A percentile compares a stretch with the other conserved stretches of the same genome.
Evolutionary conservation across 805 yeast species (phyloP).

Genomic region (Teunomyces cretensis): DNA sequence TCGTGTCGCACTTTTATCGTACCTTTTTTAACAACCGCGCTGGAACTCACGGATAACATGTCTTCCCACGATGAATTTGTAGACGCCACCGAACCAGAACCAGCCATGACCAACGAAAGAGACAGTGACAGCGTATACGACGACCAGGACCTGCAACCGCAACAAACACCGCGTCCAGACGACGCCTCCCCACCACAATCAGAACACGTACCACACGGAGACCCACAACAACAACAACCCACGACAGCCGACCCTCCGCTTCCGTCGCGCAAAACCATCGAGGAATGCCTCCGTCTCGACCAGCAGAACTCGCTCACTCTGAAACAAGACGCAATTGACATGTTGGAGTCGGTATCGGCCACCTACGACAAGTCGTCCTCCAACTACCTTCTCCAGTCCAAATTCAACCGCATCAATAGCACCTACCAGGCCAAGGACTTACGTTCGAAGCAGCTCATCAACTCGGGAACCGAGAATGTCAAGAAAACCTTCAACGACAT

Average conservation of each 20-base stretch:
- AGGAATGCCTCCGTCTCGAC: slow-evolving; percentile 21
- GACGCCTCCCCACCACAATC: not conserved
- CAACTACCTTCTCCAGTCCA: slow-evolving; percentile 58
- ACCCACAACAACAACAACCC: not conserved
- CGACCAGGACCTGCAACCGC: not conserved
- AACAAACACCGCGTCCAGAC: not conserved
- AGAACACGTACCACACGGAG: not conserved
- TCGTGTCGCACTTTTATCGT: not conserved
- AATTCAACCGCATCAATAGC: slow-evolving; percentile 55
- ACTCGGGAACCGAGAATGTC: slow-evolving; percentile 38
- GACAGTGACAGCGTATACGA: not conserved
- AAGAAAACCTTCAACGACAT: slow-evolving; percentile 47
- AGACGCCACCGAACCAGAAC: slow-evolving; percentile 15
- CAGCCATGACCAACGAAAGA: not conserved
- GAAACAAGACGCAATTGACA: slow-evolving; percentile 8
- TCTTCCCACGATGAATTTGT: slow-evolving; percentile 23
- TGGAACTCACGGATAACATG: slow-evolving; percentile 7
- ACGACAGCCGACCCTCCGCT: slow-evolving; percentile 22
- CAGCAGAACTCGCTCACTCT: slow-evolving; percentile 17
- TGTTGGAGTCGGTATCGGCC: slow-evolving; percentile 14
- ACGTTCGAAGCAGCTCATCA: slow-evolving; percentile 47
- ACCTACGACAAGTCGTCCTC: slow-evolving; percentile 19
- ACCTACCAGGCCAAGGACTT: slow-evolving; percentile 51
- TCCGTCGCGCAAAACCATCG: slow-evolving; percentile 33
- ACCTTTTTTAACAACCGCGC: not conserved